A percentile compares a stretch with the other conserved stretches of the same genome.
phyloP scores from a whole-genome alignment of 2,329 filamentous ascomycete genomes.

The Neopestalotiopsis sp. region DNA sequence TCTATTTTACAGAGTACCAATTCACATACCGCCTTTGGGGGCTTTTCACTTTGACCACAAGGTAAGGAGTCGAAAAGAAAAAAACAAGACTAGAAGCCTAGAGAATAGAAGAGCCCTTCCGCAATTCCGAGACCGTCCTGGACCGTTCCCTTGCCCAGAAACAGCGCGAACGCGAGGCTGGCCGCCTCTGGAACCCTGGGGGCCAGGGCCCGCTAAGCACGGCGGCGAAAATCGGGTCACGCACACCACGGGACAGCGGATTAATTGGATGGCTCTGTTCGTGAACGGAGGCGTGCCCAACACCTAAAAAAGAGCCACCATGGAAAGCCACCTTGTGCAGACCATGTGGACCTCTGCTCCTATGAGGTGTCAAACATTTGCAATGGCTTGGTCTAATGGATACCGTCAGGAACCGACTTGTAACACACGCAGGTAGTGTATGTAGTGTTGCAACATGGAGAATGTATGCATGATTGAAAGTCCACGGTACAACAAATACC shows the following conservation, averaged over 20 bases:
- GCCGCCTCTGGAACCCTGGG: background rate
- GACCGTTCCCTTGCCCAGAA: conserved; percentile 12
- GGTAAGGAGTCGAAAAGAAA: background rate
- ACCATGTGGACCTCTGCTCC: conserved; percentile 16
- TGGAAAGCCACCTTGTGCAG: background rate
- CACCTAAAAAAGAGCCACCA: background rate
- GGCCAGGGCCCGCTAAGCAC: background rate
- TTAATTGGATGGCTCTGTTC: background rate
- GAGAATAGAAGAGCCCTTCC: background rate
- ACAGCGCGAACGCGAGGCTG: conserved; percentile 10
- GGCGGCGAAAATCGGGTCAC: conserved; percentile 18
- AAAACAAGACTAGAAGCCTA: background rate
- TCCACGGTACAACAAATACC: background rate
- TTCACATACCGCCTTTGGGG: background rate
- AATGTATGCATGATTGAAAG: background rate
- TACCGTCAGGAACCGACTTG: background rate
- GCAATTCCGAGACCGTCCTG: conserved; percentile 18
- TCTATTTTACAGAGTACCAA: background rate
- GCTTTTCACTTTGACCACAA: background rate
- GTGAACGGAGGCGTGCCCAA: background rate
- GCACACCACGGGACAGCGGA: background rate
- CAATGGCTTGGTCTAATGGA: conserved; percentile 8
- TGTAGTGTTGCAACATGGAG: too few species aligned
- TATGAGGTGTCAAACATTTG: conserved; percentile 17
- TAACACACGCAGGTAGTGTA: background rate